Base-by-base conservation (phyloP, 331 rosid species). In the Dryas integrifolia region DNA sequence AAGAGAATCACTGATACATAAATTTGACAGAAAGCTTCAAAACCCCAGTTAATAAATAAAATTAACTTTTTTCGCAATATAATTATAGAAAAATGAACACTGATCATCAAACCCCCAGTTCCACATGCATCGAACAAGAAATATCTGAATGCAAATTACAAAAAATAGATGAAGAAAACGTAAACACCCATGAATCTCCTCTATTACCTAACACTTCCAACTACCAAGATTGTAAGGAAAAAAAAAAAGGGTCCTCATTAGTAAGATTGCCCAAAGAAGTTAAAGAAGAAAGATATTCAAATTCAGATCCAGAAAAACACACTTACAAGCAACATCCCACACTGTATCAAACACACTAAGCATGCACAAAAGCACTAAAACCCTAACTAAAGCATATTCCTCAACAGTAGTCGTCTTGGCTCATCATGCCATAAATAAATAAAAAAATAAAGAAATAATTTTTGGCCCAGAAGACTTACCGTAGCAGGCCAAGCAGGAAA, bases 401-500 rank as follows among this genome's bases (percentile, higher is more conserved):
- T 14, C 48, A 1, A 58, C 58, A 16, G 5, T 0, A 72, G 52
- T 16, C 67, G 21, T 11, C 46, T 15, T 13, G 3, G 5, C 66
- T 14, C 26, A 2, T 9, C 65, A 44, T 35, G 26, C 57, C 67
- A 7, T 7, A 58, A 71, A 9, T 2, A 9, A 71, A 30, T 1
- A 6, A 21, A 5, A 1, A 30, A 1, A 30, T 30, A 30, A 30
- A 13, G 5, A 57, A 9, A 41, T 0, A 5, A 2, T n/a, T 57
- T 58, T 15, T 1, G 0, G 4, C 30, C 13, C 6, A 58, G 55
- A 76, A 58, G 4, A 66, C 85, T 41, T 72, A 91, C 98, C 84
- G 88, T 89, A 45, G 98, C 98, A 67, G 98, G 98, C 98, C 98
- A 94, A 72, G 97, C 91, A 82, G 98, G 97, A 81, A 87, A 94